Conservation (phyloP, 2,329 filamentous ascomycete genomes). For the Apiospora malaysiana region DNA sequence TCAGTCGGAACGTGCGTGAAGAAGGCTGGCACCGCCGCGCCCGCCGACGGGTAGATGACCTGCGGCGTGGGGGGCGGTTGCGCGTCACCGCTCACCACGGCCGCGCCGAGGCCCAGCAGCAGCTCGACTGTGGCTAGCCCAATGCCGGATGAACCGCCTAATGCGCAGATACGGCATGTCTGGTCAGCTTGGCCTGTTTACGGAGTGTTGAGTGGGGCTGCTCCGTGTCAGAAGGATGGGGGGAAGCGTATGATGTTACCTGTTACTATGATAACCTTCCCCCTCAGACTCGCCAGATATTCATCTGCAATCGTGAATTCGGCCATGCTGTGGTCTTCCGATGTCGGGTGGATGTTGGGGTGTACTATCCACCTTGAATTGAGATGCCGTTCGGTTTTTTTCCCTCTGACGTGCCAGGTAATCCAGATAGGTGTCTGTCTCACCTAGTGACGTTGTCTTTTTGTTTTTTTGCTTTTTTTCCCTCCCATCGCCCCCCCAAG, state of each 20-base stretch:
- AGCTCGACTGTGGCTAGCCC: constrained; percentile 60
- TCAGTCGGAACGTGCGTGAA: constrained; percentile 52
- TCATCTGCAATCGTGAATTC: constrained; percentile 52
- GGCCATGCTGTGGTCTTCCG: constrained; percentile 41
- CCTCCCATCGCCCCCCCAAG: neutral
- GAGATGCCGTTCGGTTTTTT: neutral
- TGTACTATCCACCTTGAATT: no score
- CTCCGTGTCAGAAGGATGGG: no score
- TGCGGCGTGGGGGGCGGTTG: constrained; percentile 36
- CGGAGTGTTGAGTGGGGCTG: neutral
- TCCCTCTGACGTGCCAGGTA: neutral
- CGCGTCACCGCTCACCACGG: constrained; percentile 62
- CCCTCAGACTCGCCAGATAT: constrained; percentile 49
- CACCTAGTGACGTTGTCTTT: neutral
- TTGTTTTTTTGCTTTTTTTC: neutral
- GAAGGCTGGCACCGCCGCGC: constrained; percentile 21
- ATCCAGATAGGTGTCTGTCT: neutral
- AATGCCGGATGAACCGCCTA: constrained; percentile 64
- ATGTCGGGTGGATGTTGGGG: neutral
- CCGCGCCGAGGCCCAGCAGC: constrained; percentile 57
- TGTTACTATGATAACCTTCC: constrained; percentile 59
- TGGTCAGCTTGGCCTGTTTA: neutral
- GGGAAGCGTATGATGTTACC: neutral
- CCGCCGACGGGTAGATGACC: constrained; percentile 18
- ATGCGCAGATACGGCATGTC: constrained; percentile 13